Conservation (phyloP, 2,329 filamentous ascomycete species). For the Ceratocystiopsis minuta region DNA sequence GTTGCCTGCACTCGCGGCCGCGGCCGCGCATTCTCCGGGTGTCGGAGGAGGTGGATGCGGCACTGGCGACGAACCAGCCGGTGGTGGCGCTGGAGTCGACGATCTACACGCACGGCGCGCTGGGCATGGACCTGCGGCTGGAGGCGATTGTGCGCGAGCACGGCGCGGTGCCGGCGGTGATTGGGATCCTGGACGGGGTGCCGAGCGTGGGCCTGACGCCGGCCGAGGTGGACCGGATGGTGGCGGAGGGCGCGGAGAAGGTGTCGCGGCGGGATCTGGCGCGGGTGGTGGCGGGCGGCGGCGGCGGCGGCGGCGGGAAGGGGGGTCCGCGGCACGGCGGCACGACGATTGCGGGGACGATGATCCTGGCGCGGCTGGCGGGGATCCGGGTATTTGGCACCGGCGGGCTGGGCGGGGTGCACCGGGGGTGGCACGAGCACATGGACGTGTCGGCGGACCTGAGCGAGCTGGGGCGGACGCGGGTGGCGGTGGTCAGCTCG, state of each 20-base stretch:
- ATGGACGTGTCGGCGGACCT: constrained; percentile 94
- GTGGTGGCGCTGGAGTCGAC: constrained; percentile 89
- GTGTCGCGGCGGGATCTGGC: constrained; percentile 76
- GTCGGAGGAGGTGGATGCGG: constrained; percentile 68
- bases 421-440: constrained; percentile 67
- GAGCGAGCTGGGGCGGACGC: constrained; percentile 78
- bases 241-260: constrained; percentile 57
- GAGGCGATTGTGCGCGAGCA: constrained; percentile 65
- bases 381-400: constrained; percentile 90
- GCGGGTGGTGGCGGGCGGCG: constrained; percentile 45
- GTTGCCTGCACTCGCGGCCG: no score
- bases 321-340: constrained; percentile 62
- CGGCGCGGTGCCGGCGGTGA: constrained; percentile 76
- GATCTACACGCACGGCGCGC: constrained; percentile 86
- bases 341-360: constrained; percentile 85
- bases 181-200: constrained; percentile 70
- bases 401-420: constrained; percentile 84
- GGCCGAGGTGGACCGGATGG: constrained; percentile 57
- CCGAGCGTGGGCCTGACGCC: constrained; percentile 61
- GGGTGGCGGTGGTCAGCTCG: constrained; percentile 72
- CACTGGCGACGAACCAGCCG: constrained; percentile 54
- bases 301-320: constrained; percentile 30
- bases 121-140: constrained; percentile 55
- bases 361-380: constrained; percentile 70
- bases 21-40: constrained; percentile 32